Percentiles rank a stretch among this genome's conserved stretches.
Conservation (phyloP, 805 yeast genomes). For the Wickerhamiella musiphila region DNA sequence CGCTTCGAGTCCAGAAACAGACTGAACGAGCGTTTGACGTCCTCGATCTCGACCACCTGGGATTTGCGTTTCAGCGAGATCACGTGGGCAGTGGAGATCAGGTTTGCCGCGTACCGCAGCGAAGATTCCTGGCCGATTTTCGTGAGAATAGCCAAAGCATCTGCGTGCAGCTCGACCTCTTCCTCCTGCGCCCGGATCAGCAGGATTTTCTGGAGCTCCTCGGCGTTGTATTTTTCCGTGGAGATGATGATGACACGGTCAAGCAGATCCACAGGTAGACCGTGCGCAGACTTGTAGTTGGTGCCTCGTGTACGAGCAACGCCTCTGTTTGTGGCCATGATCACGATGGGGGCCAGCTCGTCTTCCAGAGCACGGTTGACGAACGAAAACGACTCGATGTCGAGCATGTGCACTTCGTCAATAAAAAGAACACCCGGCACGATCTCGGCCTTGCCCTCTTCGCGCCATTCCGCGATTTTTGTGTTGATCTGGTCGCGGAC, state of each 20-base stretch:
- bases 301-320: conserved; percentile 88
- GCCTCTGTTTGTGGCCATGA: conserved; percentile 97
- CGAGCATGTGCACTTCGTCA: conserved; percentile 97
- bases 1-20: conserved; percentile 79
- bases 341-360: conserved; percentile 89
- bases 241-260: conserved; percentile 89
- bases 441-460: conserved; percentile 94
- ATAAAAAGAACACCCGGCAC: conserved; percentile 95
- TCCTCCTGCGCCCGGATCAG: conserved; percentile 87
- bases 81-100: conserved; percentile 79
- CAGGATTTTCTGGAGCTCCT: conserved; percentile 74
- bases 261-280: conserved; percentile 86
- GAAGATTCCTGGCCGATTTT: conserved; percentile 82
- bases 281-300: conserved; percentile 86
- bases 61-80: conserved; percentile 70
- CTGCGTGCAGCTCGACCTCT: conserved; percentile 66
- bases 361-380: conserved; percentile 93
- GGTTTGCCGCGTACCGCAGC: conserved; percentile 79
- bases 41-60: conserved; percentile 51
- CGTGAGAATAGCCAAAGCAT: conserved; percentile 74
- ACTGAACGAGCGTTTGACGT: conserved; percentile 72
- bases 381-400: conserved; percentile 88
- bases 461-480: conserved; percentile 95
- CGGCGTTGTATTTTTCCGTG: conserved; percentile 57
- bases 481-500: conserved; percentile 92